Conservation (phyloP, 192 early-diverging fungal genomes). For the Gonapodya prolifera region DNA sequence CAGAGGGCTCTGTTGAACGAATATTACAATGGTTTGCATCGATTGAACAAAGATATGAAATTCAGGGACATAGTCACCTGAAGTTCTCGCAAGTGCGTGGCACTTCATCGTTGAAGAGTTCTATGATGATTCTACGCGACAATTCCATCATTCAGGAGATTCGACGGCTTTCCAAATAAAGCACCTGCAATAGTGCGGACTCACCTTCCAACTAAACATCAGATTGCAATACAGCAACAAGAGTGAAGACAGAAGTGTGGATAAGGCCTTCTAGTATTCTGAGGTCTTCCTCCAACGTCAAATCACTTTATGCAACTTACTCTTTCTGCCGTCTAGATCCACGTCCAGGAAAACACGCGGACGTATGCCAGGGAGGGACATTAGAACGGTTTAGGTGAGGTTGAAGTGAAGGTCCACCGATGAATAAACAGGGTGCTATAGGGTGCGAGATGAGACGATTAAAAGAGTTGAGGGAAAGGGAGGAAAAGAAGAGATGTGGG, state of each 20-base stretch:
- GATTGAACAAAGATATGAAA: not conserved
- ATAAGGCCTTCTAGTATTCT: not conserved
- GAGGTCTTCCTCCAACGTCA: no score
- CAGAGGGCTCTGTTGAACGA: not conserved
- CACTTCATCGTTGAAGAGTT: not conserved
- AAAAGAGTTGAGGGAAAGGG: no score
- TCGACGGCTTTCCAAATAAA: no score
- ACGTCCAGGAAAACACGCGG: conserved; percentile 3
- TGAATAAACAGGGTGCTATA: no score
- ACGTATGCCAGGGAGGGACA: not conserved
- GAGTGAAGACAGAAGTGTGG: not conserved
- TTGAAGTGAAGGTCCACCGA: not conserved
- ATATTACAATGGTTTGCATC: not conserved
- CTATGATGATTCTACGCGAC: not conserved
- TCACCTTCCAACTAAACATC: not conserved
- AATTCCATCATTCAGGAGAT: not conserved
- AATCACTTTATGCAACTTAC: not conserved
- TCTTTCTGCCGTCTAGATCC: not conserved
- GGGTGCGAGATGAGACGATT: no score
- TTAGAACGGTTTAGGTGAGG: not conserved
- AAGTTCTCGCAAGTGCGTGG: not conserved
- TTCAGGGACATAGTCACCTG: not conserved
- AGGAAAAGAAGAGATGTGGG: no score
- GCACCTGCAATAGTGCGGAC: no score
- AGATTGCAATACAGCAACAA: not conserved